phyloP scores from a whole-genome alignment of 257 asterid genomes.

The Jasminum sambac region DNA sequence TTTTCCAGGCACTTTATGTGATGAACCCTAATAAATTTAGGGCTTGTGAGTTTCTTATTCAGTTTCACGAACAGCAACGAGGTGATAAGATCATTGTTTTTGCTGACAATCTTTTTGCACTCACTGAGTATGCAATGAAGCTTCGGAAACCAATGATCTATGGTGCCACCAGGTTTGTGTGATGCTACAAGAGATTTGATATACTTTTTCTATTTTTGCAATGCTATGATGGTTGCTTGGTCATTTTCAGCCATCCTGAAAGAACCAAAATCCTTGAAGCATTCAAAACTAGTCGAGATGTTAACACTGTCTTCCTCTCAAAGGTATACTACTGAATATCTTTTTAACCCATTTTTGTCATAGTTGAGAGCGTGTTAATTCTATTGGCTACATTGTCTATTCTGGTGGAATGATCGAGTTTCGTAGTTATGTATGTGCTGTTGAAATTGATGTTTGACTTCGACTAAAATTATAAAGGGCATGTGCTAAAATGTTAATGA shows the following conservation, averaged over 20 bases:
- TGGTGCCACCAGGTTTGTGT: conserved; percentile 94
- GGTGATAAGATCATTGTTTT: conserved; percentile 96
- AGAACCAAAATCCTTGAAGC: conserved; percentile 96
- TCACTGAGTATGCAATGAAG: conserved; percentile 90
- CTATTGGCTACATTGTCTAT: not conserved
- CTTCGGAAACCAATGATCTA: conserved; percentile 94
- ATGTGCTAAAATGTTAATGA: not conserved
- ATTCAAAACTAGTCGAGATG: conserved; percentile 86
- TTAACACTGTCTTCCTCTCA: conserved; percentile 91
- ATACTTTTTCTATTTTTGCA: conserved; percentile 18
- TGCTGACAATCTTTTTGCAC: conserved; percentile 98
- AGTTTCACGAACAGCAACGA: conserved; percentile 93
- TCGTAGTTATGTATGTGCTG: not conserved
- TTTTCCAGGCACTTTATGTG: conserved; percentile 89
- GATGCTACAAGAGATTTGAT: conserved; percentile 18
- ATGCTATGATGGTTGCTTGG: not conserved
- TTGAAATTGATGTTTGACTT: too few relatives aligned
- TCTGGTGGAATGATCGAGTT: conserved; percentile 2
- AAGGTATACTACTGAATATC: conserved; percentile 50
- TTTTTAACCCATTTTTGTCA: not conserved
- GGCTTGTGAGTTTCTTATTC: conserved; percentile 96
- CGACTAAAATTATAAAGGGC: not conserved
- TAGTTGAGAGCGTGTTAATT: not conserved
- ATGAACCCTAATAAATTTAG: conserved; percentile 98
- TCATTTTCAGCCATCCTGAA: conserved; percentile 80